These are phyloP conservation scores for Pestalotiopsis sp. DNA, from an alignment of 2,329 filamentous ascomycete species.

Conservation along the genomic window DNA sequence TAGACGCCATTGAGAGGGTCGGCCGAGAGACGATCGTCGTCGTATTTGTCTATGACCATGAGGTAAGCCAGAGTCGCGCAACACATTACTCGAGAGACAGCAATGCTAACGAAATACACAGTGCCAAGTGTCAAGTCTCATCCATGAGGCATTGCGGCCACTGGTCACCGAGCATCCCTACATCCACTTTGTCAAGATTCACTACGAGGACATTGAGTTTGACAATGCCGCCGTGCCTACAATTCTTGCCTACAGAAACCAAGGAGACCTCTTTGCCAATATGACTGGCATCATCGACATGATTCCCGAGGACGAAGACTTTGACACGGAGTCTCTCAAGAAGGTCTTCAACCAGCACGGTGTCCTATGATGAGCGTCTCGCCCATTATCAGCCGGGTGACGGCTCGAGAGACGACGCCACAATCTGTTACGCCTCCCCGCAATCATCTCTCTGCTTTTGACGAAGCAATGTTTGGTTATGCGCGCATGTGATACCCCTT, in stretches of 20 bases:
- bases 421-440: neutral
- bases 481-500: conserved; percentile 12
- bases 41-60: conserved; percentile 88
- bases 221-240: conserved; percentile 86
- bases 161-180: conserved; percentile 72
- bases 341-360: conserved; percentile 54
- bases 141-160: conserved; percentile 76
- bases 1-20: conserved; percentile 96
- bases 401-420: neutral
- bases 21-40: conserved; percentile 80
- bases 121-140: conserved; percentile 77
- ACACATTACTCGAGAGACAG: neutral
- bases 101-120: conserved; percentile 39
- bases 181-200: conserved; percentile 86
- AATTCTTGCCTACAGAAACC: conserved; percentile 82
- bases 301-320: conserved; percentile 70
- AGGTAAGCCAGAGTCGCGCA: conserved; percentile 58
- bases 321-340: conserved; percentile 55
- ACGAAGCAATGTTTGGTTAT: conserved; percentile 8
- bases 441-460: conserved; percentile 9
- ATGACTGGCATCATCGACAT: conserved; percentile 85
- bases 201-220: conserved; percentile 92
- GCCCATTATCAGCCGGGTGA: neutral
- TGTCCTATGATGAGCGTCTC: conserved; percentile 44
- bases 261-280: conserved; percentile 88